Evolutionary conservation across 129 eudicot species (phyloP), one percentile per base, ranked within the genome.

Genomic region (Escallonia herrerae): DNA sequence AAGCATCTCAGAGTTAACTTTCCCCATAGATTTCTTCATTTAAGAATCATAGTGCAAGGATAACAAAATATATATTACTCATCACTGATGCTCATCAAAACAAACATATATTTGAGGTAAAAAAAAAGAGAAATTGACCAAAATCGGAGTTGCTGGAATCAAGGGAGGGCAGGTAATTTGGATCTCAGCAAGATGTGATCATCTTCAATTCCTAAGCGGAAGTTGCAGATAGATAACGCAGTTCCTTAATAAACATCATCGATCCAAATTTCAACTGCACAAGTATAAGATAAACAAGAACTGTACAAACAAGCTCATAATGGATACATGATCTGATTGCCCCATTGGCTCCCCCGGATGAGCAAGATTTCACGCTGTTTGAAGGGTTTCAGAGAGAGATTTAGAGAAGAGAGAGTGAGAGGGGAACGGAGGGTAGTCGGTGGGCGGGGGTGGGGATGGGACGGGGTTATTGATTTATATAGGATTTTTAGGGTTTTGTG

Each of bases 161-260:
- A 54, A 6, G 9, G 2, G 40, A 11, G 12, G 33, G 33, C 15
- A 2, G 6, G 22, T 3, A 44, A 0, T 3, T 48, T 15, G 55
- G 66, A 63, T 68, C 74, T 76, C 80, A 76, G 75, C 45, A 68
- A 69, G 65, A 5, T 67, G 40, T 38, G 33, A 71, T 13, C 55
- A 72, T 77, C 82, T 60, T 77, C 82, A 77, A 63, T 8, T 72
- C 77, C 82, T 9, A 50, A 57, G 2, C 10, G 78, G 85, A 76
- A 47, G 56, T 80, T 47, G 68, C 85, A 76, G 85, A 80, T 62
- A 79, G 80, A 74, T 74, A 79, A 79, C 80, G 80, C 84, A 74
- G 77, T 69, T 65, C 55, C 60, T 60, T 65, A 63, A 43, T 8
- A 1, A 33, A 64, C 72, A 65, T 59, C 72, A 71, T 65, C 2